Conservation (phyloP, 2,329 filamentous ascomycete species). For the Beauveria medogensis region DNA sequence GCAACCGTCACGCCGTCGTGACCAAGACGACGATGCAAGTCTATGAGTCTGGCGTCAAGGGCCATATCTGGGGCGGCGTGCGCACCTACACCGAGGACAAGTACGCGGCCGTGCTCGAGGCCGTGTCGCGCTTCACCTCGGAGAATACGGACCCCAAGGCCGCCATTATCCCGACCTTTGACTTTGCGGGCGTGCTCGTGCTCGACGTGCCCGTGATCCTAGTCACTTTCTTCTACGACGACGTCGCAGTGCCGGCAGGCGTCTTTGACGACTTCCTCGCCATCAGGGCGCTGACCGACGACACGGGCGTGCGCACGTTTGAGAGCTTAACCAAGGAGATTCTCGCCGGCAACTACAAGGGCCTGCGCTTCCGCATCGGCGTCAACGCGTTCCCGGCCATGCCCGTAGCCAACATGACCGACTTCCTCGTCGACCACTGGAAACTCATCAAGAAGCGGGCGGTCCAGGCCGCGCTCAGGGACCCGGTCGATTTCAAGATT, state of each 20-base stretch:
- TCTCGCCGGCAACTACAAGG: slow-evolving; percentile 13
- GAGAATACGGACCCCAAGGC: slow-evolving; percentile 12
- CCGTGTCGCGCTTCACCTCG: slow-evolving; percentile 11
- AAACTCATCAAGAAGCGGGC: not conserved
- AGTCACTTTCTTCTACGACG: slow-evolving; percentile 47
- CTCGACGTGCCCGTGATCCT: slow-evolving; percentile 10
- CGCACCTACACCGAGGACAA: slow-evolving; percentile 10
- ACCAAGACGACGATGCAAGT: slow-evolving; percentile 14
- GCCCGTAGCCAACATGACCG: slow-evolving; percentile 15
- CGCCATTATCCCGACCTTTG: slow-evolving; percentile 13
- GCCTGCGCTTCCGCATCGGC: slow-evolving; percentile 14
- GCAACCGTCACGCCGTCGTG: slow-evolving; percentile 37
- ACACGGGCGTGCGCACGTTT: slow-evolving; percentile 38
- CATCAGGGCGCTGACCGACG: slow-evolving; percentile 35
- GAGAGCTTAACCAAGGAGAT: slow-evolving; percentile 26
- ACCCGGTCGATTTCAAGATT: slow-evolving; percentile 12
- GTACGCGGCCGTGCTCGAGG: slow-evolving; percentile 6
- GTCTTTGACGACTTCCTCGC: slow-evolving; percentile 50
- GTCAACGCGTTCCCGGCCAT: slow-evolving; percentile 18
- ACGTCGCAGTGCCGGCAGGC: slow-evolving; percentile 39
- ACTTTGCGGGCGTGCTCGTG: slow-evolving; percentile 5
- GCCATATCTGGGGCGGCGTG: slow-evolving; percentile 13
- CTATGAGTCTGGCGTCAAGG: slow-evolving; percentile 6
- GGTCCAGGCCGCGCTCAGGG: not conserved
- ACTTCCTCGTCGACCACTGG: slow-evolving; percentile 16